Base-by-base conservation (phyloP, 2,329 filamentous ascomycete species). In the Periglandula ipomoeae region DNA sequence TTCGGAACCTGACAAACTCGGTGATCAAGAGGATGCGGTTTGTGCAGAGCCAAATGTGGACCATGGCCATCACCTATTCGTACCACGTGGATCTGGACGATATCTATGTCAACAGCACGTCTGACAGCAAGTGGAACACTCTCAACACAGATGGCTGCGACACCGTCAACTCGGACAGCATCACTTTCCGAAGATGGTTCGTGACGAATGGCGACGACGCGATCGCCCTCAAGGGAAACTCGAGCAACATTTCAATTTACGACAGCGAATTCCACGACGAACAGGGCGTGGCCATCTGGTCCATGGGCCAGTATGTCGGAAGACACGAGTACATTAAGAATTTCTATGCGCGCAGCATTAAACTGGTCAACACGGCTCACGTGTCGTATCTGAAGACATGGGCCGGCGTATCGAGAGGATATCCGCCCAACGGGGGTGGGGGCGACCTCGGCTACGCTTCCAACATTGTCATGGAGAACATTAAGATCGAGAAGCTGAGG, bases 21-120 rank as follows among this genome's bases (percentile, higher is more conserved):
- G 58, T 72, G 3, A 64, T 81, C 11, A 61, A 65, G 34, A 69
- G 74, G 3, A 51, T 81, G 15, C 65, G 65, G 2, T 79, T 78
- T 52, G 61, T 81, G 7, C 71, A 77, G 51, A 76, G 71, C 51
- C 78, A 81, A 61, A 81, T 82, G 78, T 82, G 78, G 71, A 74
- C 74, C 0, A 73, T 80, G 68, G 72, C 73, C 1, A 68, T 78
- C 26, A 74, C 73, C 9, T 62, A 73, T 57, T 73, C 72, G 3
- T 52, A 69, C 6, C 61, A 73, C 44, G 61, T 74, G 2, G 60
- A 73, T 0, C 63, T 80, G 6, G 65, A 74, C 44, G 67, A 74
- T 51, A 76, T 80, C 4, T 74, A 70, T 52, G 68, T 78, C 48
- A 79, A 79, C 61, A 79, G 70, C 58, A 72, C 70, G 0, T 66